These are phyloP conservation scores for Pterocarpus santalinus DNA, from an alignment of 306 rosid genomes.

Conservation along the genomic window DNA sequence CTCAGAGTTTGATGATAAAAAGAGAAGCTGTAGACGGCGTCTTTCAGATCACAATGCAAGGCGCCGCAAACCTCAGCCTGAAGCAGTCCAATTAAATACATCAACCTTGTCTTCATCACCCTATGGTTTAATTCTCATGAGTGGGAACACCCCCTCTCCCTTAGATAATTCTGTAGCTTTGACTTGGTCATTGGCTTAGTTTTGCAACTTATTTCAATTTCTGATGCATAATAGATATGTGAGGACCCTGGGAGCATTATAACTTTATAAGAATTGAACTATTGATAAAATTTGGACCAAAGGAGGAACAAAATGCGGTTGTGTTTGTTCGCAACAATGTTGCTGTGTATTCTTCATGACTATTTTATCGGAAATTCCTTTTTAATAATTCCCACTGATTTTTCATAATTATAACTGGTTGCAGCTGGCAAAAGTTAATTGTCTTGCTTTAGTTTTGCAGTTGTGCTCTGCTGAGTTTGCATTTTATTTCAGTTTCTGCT, in stretches of 20 bases:
- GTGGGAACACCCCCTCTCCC: neutral
- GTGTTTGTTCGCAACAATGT: neutral
- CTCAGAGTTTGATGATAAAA: constrained; percentile 85
- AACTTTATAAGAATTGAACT: neutral
- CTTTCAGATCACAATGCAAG: constrained; percentile 97
- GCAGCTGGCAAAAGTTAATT: constrained; percentile 1
- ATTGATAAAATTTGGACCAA: neutral
- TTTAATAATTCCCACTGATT: neutral
- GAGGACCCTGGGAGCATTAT: constrained; percentile 23
- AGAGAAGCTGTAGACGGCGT: constrained; percentile 96
- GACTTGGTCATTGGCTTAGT: neutral
- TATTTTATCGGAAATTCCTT: neutral
- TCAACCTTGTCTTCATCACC: constrained; percentile 65
- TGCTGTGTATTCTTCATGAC: neutral
- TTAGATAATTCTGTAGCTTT: neutral
- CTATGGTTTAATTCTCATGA: constrained; percentile 57
- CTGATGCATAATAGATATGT: neutral
- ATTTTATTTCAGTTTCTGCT: neutral
- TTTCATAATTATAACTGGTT: constrained; percentile 6
- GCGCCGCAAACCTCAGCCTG: constrained; percentile 89
- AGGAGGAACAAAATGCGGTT: constrained; percentile 6
- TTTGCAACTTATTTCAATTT: constrained; percentile 13
- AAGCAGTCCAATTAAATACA: constrained; percentile 60
- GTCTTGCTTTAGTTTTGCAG: neutral
- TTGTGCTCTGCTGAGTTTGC: neutral